Evolutionary conservation across 164 flowering plant genomes (phyloP), one percentile per base, ranked within the genome.

Genomic region (Warburgia ugandensis): DNA sequence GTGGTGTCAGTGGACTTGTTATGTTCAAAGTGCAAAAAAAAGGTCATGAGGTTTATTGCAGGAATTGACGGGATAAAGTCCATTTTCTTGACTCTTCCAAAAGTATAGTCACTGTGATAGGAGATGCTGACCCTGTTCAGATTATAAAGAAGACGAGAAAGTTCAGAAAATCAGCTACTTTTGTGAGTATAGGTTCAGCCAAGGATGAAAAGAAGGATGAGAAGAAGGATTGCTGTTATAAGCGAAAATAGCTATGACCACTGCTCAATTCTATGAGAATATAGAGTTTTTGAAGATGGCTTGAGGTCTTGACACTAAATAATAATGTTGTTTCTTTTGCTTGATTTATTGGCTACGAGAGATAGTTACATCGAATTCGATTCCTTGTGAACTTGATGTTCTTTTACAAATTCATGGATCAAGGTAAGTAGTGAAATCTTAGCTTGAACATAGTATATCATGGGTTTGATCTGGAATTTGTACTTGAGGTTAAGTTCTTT

Each of bases 11-110:
- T 84, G 33, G 65, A 76, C 45, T 45, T 79, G 37, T 63, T 75
- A 7, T 76, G 83, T 68, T 52, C 38, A 8, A 81, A 79, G 70
- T 79, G 87, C 77, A 79, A 68, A 77, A 73, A 58, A 68, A 68
- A 79, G 66, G 56, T 84, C 48, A 67, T 84, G 47, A 71, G 46
- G 54, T 75, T 83, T 1, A 73, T 81, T 5, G 59, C 80, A 10
- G 63, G 73, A 2, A 32, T 81, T 21, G 48, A 63, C 72, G 84
- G 87, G 76, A 74, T 49, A 11, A 13, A 19, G 32, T 23, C 32
- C 32, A 27, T 17, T 33, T 14, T 2, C 7, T 1, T 12, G 10
- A 0, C 3, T 0, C 29, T 27, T 20, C 11, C 21, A 77, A 81
- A 61, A 76, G 76, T 31, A 77, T 76, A 1, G 11, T 79, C 31